Conservation (phyloP, 139 green algal species). For the Mesotaenium endlicherianum region DNA sequence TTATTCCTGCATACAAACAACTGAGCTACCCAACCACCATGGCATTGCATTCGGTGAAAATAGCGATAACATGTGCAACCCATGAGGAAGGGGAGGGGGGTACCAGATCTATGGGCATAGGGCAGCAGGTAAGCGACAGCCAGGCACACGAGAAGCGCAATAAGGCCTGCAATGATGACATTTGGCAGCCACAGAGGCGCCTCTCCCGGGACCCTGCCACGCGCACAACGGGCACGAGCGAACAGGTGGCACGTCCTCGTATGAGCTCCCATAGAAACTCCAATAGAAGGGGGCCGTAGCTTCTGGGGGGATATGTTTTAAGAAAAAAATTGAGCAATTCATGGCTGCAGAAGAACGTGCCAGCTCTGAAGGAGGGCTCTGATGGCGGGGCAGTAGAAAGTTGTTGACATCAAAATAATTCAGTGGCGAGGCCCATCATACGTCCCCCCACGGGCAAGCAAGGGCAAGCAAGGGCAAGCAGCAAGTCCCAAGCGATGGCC, state of each 20-base stretch:
- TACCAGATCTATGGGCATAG: constrained; percentile 6
- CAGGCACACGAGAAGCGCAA: background rate
- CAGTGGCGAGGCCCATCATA: too few species aligned
- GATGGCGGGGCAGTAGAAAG: background rate
- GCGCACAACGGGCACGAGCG: too few species aligned
- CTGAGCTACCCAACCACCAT: background rate
- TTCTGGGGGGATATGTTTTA: background rate
- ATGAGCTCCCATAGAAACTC: background rate
- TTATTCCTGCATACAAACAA: background rate
- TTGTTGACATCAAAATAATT: too few species aligned
- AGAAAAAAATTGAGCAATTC: too few species aligned
- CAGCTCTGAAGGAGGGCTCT: background rate
- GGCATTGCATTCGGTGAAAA: background rate
- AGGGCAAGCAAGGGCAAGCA: too few species aligned
- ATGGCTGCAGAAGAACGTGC: background rate
- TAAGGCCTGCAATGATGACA: background rate
- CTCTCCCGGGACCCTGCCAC: constrained; percentile 1
- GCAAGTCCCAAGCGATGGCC: too few species aligned
- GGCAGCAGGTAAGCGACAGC: constrained; percentile 8
- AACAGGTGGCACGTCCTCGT: too few species aligned
- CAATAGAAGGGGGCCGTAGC: background rate
- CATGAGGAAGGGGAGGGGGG: background rate
- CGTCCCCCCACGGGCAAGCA: too few species aligned
- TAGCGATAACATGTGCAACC: background rate
- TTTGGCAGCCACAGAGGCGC: background rate